Conservation (phyloP, 371 early-diverging fungal species). For the Lichtheimia corymbifera region DNA sequence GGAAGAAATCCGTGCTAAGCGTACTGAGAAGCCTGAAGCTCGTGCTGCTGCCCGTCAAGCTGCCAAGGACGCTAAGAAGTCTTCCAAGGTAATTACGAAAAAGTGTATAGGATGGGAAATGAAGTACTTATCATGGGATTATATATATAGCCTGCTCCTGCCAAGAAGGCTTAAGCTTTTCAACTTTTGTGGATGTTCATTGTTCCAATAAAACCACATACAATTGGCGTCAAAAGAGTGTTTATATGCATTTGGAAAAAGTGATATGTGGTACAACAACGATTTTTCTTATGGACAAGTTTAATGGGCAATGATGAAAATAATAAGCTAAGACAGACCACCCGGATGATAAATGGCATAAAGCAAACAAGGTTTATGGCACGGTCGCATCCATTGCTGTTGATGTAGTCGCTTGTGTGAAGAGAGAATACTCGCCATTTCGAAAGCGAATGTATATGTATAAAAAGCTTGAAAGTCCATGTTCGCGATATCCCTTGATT, state of each 20-base stretch:
- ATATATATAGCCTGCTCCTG: not conserved
- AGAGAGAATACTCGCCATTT: no score
- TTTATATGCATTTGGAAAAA: not conserved
- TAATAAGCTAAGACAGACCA: not conserved
- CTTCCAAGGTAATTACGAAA: constrained; percentile 47
- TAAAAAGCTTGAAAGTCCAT: no score
- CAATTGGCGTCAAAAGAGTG: constrained; percentile 4
- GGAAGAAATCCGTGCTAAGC: constrained; percentile 95
- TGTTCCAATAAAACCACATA: constrained; percentile 3
- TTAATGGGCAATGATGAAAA: no score
- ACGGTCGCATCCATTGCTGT: no score
- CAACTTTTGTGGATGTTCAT: not conserved
- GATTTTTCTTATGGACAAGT: no score
- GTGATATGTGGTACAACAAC: no score
- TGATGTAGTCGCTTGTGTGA: no score
- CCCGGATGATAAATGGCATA: no score
- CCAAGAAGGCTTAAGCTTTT: constrained; percentile 1
- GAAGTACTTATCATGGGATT: not conserved
- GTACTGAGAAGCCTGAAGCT: constrained; percentile 92
- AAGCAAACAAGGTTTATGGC: no score
- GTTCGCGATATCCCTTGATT: no score
- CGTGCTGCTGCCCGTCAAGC: constrained; percentile 90
- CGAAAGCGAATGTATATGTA: no score
- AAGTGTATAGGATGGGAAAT: not conserved
- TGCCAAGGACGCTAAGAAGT: constrained; percentile 85